A percentile compares a stretch with the other conserved stretches of the same genome.
phyloP scores from a whole-genome alignment of 495 filamentous ascomycete species.

The Penicillium ucsense region DNA sequence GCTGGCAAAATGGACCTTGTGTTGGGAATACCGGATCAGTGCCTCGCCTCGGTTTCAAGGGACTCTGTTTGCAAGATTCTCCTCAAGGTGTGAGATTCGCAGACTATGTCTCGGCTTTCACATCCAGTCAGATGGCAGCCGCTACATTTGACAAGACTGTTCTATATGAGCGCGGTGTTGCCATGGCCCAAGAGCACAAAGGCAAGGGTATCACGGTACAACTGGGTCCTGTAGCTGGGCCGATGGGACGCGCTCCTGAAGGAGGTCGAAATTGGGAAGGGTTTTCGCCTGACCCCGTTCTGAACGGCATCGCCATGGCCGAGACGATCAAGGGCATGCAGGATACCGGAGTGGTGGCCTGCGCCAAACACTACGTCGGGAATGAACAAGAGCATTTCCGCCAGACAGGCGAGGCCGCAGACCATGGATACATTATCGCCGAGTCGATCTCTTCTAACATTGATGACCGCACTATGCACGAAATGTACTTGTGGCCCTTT shows the following conservation, averaged over 20 bases:
- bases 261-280: constrained; percentile 62
- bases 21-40: constrained; percentile 61
- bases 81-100: constrained; percentile 41
- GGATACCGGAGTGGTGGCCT: constrained; percentile 43
- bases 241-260: constrained; percentile 13
- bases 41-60: constrained; percentile 30
- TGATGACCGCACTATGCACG: constrained; percentile 69
- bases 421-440: background rate
- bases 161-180: constrained; percentile 55
- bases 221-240: constrained; percentile 42
- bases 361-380: constrained; percentile 48
- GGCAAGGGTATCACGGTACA: constrained; percentile 38
- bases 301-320: constrained; percentile 43
- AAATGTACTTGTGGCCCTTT: constrained; percentile 75
- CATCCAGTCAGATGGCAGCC: constrained; percentile 47
- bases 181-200: constrained; percentile 46
- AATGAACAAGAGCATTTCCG: constrained; percentile 45
- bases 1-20: constrained; percentile 44
- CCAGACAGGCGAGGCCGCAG: background rate
- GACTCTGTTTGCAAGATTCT: constrained; percentile 46
- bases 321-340: constrained; percentile 47
- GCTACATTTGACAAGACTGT: constrained; percentile 59
- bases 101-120: constrained; percentile 42
- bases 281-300: constrained; percentile 55
- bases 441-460: constrained; percentile 30